Conservation (phyloP, 257 asterid genomes). For the Vinca minor region DNA sequence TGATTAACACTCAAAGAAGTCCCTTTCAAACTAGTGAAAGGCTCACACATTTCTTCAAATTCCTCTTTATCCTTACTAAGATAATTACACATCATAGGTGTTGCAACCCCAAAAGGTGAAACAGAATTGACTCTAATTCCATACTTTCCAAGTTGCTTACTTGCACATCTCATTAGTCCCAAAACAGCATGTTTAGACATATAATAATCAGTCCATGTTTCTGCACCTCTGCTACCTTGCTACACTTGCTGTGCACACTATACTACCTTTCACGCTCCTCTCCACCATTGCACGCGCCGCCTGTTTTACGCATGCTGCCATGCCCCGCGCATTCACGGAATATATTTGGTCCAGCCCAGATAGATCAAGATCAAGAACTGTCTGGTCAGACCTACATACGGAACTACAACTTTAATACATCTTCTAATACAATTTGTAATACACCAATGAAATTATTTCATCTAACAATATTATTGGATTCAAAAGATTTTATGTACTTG, state of each 20-base stretch:
- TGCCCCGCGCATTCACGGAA: slow-evolving; percentile 23
- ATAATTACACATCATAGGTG: background rate
- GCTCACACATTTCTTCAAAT: slow-evolving; percentile 2
- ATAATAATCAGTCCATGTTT: slow-evolving; percentile 18
- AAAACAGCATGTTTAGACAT: slow-evolving; percentile 36
- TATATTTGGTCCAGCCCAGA: slow-evolving; percentile 7
- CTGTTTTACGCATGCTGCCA: slow-evolving; percentile 25
- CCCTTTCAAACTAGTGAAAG: background rate
- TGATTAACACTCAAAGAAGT: background rate
- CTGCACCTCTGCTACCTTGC: slow-evolving; percentile 16
- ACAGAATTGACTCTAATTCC: slow-evolving; percentile 40
- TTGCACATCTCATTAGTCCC: slow-evolving; percentile 36
- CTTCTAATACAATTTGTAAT: too few relatives aligned
- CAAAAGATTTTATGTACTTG: too few relatives aligned
- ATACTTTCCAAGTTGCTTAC: slow-evolving; percentile 24
- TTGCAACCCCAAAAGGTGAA: slow-evolving; percentile 26
- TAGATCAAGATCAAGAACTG: slow-evolving; percentile 29
- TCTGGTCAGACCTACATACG: slow-evolving; percentile 21
- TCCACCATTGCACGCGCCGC: slow-evolving; percentile 26
- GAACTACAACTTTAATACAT: too few relatives aligned
- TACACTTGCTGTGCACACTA: slow-evolving; percentile 32
- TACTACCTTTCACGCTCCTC: slow-evolving; percentile 17
- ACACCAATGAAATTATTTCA: too few relatives aligned
- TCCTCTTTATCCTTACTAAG: slow-evolving; percentile 5
- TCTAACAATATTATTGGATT: too few relatives aligned